Evolutionary conservation across 179 eudicot genomes (phyloP).

Genomic region (Silene noctiflora): DNA sequence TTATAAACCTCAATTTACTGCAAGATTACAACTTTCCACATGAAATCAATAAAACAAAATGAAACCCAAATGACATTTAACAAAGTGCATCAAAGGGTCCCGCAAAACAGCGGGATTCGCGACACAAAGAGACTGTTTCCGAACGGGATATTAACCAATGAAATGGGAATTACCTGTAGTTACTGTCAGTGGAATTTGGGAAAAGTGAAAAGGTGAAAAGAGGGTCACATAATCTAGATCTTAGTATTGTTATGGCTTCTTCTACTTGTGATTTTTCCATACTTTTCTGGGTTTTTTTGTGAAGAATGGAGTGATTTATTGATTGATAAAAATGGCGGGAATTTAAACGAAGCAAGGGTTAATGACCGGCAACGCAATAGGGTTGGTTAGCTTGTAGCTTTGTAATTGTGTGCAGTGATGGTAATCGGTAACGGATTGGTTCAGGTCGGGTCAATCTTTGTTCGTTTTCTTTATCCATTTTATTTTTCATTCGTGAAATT

Average conservation of each 20-base stretch:
- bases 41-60: not conserved
- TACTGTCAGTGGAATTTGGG: slow-evolving; percentile 57
- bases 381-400: too few relatives aligned
- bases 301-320: not conserved
- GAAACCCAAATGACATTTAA: not conserved
- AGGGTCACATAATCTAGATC: slow-evolving; percentile 59
- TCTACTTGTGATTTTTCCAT: slow-evolving; percentile 34
- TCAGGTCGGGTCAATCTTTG: too few relatives aligned
- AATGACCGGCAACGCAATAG: not conserved
- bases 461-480: too few relatives aligned
- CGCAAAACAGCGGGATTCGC: too few relatives aligned
- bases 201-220: slow-evolving; percentile 47
- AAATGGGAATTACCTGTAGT: slow-evolving; percentile 51
- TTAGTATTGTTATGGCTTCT: slow-evolving; percentile 54
- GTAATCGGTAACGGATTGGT: too few relatives aligned
- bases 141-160: not conserved
- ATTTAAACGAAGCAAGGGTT: not conserved
- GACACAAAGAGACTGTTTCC: too few relatives aligned
- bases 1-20: slow-evolving; percentile 84
- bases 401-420: too few relatives aligned
- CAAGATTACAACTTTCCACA: slow-evolving; percentile 7
- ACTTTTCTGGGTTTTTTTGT: not conserved
- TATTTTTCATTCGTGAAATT: too few relatives aligned
- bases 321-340: not conserved
- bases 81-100: not conserved